phyloP scores from a whole-genome alignment of 331 rosid species.

The Pyrus hybrid region DNA sequence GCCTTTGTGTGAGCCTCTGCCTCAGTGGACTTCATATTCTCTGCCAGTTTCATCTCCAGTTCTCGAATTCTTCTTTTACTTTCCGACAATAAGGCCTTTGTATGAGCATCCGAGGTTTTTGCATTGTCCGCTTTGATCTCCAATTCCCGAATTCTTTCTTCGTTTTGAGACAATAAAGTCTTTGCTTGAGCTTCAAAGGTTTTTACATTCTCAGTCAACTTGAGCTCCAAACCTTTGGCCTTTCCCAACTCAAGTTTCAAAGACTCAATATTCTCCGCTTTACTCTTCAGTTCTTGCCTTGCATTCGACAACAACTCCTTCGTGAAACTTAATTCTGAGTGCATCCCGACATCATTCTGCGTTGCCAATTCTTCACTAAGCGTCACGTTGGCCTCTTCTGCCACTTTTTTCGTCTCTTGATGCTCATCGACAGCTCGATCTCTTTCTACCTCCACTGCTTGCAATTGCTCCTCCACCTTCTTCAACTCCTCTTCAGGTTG shows the following conservation, averaged over 20 bases:
- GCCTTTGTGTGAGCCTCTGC: not conserved
- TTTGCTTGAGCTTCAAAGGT: not conserved
- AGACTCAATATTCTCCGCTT: slow-evolving; percentile 12
- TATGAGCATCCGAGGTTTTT: slow-evolving; percentile 20
- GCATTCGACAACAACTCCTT: slow-evolving; percentile 3
- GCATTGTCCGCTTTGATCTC: slow-evolving; percentile 26
- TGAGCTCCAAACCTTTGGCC: slow-evolving; percentile 23
- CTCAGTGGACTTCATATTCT: not conserved
- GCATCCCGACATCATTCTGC: slow-evolving; percentile 1
- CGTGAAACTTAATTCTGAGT: slow-evolving; percentile 3
- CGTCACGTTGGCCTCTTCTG: slow-evolving; percentile 19
- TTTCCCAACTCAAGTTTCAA: slow-evolving; percentile 17
- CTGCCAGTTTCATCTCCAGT: not conserved
- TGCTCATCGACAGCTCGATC: slow-evolving; percentile 22
- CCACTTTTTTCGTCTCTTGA: slow-evolving; percentile 23
- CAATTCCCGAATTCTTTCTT: slow-evolving; percentile 2
- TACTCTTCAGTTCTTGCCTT: slow-evolving; percentile 4
- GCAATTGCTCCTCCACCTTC: slow-evolving; percentile 13
- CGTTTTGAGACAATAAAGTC: slow-evolving; percentile 2
- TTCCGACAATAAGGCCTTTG: slow-evolving; percentile 5
- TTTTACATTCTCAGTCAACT: not conserved
- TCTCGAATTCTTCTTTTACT: not conserved
- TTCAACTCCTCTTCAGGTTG: slow-evolving; percentile 16
- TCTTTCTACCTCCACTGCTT: slow-evolving; percentile 26
- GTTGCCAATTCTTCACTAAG: slow-evolving; percentile 10